Conservation (phyloP, 176 grass and related monocot species). For the Eremochloa ophiuroides region DNA sequence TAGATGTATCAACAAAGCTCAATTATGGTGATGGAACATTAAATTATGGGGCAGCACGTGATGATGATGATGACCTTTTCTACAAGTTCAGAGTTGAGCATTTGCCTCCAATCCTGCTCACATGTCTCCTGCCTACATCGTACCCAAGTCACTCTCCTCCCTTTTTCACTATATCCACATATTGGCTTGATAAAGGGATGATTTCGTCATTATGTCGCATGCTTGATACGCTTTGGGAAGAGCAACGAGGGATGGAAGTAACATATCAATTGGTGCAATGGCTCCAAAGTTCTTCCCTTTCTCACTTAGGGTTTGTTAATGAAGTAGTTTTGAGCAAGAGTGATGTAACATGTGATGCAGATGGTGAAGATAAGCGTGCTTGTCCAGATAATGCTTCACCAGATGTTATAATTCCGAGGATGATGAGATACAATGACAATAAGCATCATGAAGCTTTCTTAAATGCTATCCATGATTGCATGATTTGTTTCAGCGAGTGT, state of each 20-base stretch:
- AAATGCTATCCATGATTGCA: slow-evolving; percentile 51
- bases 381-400: slow-evolving; percentile 29
- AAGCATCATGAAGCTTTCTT: slow-evolving; percentile 62
- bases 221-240: slow-evolving; percentile 56
- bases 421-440: slow-evolving; percentile 57
- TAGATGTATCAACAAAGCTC: slow-evolving; percentile 42
- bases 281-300: slow-evolving; percentile 61
- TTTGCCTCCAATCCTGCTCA: slow-evolving; percentile 52
- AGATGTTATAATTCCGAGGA: slow-evolving; percentile 62
- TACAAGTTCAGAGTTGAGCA: slow-evolving; percentile 63
- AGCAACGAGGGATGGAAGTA: slow-evolving; percentile 50
- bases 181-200: slow-evolving; percentile 52
- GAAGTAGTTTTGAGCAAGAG: slow-evolving; percentile 50
- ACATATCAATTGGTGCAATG: slow-evolving; percentile 61
- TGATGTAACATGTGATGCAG: slow-evolving; percentile 9
- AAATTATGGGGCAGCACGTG: slow-evolving; percentile 30
- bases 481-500: slow-evolving; percentile 63
- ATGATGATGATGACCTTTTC: slow-evolving; percentile 37
- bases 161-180: slow-evolving; percentile 43
- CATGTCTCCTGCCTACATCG: slow-evolving; percentile 53
- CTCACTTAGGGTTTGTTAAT: slow-evolving; percentile 48
- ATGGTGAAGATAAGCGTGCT: slow-evolving; percentile 39
- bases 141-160: slow-evolving; percentile 60
- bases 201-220: slow-evolving; percentile 50
- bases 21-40: slow-evolving; percentile 33